These are phyloP conservation scores for Colletotrichum graminicola DNA, from an alignment of 2,329 filamentous ascomycete genomes.

Conservation along the genomic window DNA sequence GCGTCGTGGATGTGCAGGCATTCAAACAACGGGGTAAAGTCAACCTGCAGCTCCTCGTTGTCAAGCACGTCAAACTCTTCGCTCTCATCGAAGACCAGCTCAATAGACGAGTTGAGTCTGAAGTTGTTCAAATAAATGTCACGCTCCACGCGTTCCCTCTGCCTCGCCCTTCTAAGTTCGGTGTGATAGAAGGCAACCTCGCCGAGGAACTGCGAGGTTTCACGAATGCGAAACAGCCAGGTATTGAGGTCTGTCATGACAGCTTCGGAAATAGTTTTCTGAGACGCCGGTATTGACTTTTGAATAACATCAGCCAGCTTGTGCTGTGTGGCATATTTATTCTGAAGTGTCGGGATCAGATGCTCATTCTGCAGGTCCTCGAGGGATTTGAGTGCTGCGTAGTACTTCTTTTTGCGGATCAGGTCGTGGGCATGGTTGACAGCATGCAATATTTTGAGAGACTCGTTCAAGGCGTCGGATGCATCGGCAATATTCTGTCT, in stretches of 20 bases:
- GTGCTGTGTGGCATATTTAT: conserved; percentile 92
- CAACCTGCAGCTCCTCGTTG: conserved; percentile 94
- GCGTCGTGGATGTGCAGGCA: conserved; percentile 97
- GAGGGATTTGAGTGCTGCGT: conserved; percentile 90
- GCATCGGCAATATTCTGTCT: conserved; percentile 97
- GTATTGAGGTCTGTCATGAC: conserved; percentile 98
- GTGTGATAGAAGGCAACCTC: conserved; percentile 98
- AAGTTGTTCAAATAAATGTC: conserved; percentile 83
- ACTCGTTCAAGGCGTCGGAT: conserved; percentile 88
- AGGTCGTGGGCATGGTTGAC: conserved; percentile 96
- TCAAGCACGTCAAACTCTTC: conserved; percentile 96
- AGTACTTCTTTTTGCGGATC: conserved; percentile 93
- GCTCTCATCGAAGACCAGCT: conserved; percentile 92
- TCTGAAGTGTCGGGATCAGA: conserved; percentile 77
- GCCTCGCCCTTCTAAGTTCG: conserved; percentile 83
- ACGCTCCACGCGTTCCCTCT: conserved; percentile 84
- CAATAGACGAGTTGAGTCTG: conserved; percentile 94
- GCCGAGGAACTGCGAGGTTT: conserved; percentile 94
- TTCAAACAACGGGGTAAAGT: conserved; percentile 95
- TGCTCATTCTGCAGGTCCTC: conserved; percentile 98
- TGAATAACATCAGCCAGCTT: conserved; percentile 96
- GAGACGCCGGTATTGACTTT: conserved; percentile 91
- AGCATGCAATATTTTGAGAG: conserved; percentile 89
- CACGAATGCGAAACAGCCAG: conserved; percentile 94
- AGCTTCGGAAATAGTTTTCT: conserved; percentile 92